These are phyloP conservation scores for Begonia fuchsioides DNA, from an alignment of 306 rosid species.

Conservation along the genomic window DNA sequence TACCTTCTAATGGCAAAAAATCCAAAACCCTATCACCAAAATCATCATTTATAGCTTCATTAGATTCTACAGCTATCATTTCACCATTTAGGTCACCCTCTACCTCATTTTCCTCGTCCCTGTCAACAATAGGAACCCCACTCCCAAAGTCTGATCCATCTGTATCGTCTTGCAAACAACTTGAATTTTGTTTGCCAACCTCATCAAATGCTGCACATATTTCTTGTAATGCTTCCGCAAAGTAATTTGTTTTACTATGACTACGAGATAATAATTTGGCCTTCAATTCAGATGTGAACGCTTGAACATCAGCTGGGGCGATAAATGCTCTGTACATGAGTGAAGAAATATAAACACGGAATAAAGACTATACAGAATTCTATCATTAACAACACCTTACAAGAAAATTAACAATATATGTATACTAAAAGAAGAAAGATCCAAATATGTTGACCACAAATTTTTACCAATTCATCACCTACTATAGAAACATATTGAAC, in stretches of 20 bases:
- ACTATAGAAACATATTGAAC: too few species aligned
- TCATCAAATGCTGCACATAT: conserved; percentile 79
- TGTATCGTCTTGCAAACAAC: conserved; percentile 45
- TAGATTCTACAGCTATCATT: conserved; percentile 22
- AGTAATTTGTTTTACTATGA: conserved; percentile 63
- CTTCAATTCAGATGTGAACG: conserved; percentile 61
- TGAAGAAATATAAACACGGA: conserved; percentile 12
- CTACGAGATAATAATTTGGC: conserved; percentile 51
- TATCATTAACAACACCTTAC: too few species aligned
- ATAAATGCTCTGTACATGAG: conserved; percentile 77
- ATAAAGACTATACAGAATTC: not conserved
- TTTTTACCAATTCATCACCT: too few species aligned
- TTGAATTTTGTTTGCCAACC: conserved; percentile 36
- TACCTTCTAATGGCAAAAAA: conserved; percentile 38
- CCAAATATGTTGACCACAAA: too few species aligned
- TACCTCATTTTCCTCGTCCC: conserved; percentile 19
- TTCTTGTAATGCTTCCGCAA: conserved; percentile 85
- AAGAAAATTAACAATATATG: too few species aligned
- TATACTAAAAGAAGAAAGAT: too few species aligned
- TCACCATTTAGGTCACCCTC: conserved; percentile 41
- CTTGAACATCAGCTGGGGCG: conserved; percentile 82
- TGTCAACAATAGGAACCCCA: conserved; percentile 50
- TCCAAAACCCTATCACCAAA: conserved; percentile 28
- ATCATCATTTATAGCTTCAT: conserved; percentile 19
- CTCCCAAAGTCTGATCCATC: conserved; percentile 48